Evolutionary conservation across 371 early-diverging fungal species (phyloP).

Genomic region (Rhizopus microsporus): DNA sequence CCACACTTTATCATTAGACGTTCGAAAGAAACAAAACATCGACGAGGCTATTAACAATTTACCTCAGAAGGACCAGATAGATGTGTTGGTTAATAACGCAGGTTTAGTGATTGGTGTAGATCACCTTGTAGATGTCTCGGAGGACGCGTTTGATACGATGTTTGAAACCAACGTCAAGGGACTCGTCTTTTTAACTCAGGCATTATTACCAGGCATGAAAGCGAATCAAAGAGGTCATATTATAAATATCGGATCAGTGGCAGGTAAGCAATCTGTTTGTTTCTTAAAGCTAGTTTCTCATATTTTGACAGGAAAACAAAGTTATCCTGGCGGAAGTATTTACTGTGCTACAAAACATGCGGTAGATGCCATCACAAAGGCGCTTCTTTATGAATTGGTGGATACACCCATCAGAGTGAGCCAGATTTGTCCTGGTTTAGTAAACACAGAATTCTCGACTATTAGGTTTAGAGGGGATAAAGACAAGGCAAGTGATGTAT

Average conservation of each 20-base stretch:
- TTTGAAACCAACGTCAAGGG: conserved; percentile 94
- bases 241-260: conserved; percentile 86
- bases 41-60: conserved; percentile 53
- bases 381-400: conserved; percentile 82
- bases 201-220: conserved; percentile 83
- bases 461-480: conserved; percentile 85
- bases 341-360: conserved; percentile 94
- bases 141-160: conserved; percentile 76
- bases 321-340: conserved; percentile 76
- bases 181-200: conserved; percentile 74
- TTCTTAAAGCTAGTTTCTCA: neutral
- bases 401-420: conserved; percentile 77
- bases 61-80: conserved; percentile 45
- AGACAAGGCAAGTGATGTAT: conserved; percentile 76
- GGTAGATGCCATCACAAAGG: conserved; percentile 79
- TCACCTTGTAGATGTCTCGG: conserved; percentile 62
- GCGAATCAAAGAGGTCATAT: conserved; percentile 73
- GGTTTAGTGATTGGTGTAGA: conserved; percentile 82
- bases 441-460: conserved; percentile 91
- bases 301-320: conserved; percentile 42
- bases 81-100: conserved; percentile 52
- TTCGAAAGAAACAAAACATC: conserved; percentile 62
- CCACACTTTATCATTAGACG: conserved; percentile 70
- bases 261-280: conserved; percentile 52
- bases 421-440: conserved; percentile 78